phyloP scores from a whole-genome alignment of 352 stramenopile species.

The Pythium myriotylum region DNA sequence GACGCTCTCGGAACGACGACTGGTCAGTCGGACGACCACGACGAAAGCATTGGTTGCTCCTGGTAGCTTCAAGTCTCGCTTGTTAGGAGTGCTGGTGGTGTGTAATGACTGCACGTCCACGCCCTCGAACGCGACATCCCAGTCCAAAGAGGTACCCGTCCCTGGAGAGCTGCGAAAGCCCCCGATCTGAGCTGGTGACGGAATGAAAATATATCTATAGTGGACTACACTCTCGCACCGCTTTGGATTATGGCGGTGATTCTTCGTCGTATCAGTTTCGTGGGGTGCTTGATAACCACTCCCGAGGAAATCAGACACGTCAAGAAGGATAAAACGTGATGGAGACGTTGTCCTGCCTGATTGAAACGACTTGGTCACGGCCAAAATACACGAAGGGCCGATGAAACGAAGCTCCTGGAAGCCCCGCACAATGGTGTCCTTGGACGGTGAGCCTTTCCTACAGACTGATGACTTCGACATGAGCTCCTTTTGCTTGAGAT shows the following conservation, averaged over 20 bases:
- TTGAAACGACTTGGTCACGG: background rate
- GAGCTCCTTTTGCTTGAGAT: background rate
- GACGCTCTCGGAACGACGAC: background rate
- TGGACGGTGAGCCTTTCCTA: no score
- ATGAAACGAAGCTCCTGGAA: no score
- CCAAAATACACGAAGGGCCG: background rate
- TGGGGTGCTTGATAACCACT: background rate
- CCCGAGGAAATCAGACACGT: no score
- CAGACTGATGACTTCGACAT: background rate
- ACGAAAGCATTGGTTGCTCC: conserved; percentile 9
- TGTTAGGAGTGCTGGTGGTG: no score
- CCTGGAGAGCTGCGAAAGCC: no score
- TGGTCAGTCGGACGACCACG: background rate
- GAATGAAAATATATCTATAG: conserved; percentile 21
- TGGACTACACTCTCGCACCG: conserved; percentile 24
- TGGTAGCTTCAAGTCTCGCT: background rate
- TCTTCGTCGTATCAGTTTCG: background rate
- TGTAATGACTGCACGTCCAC: conserved; percentile 9
- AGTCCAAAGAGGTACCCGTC: background rate
- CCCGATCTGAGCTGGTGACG: conserved; percentile 1
- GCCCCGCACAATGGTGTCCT: no score
- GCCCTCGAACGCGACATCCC: conserved; percentile 7
- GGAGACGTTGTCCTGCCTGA: background rate
- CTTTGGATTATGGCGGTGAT: no score
- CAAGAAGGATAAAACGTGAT: no score